These are phyloP conservation scores for Phallus indusiatus DNA, from an alignment of 768 basidiomycete genomes.

Conservation along the genomic window DNA sequence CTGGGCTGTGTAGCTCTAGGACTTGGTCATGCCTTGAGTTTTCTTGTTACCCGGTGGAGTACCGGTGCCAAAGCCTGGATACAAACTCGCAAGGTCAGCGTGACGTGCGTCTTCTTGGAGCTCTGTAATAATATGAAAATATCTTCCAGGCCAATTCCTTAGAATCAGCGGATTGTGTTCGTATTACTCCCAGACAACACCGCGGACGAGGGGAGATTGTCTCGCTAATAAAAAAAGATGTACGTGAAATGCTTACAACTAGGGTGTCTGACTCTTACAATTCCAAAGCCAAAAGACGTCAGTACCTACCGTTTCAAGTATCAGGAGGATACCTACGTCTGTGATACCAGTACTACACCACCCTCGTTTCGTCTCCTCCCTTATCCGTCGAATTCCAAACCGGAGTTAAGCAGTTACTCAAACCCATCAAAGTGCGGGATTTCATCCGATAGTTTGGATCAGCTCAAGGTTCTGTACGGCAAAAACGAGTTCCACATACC, in stretches of 20 bases:
- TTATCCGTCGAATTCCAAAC: constrained; percentile 73
- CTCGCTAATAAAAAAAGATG: constrained; percentile 48
- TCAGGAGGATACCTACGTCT: constrained; percentile 87
- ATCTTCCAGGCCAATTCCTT: constrained; percentile 45
- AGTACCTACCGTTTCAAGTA: constrained; percentile 82
- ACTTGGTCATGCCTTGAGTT: constrained; percentile 84
- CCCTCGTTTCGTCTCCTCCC: constrained; percentile 69
- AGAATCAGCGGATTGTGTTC: constrained; percentile 69
- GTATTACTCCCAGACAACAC: constrained; percentile 70
- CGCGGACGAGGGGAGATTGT: constrained; percentile 90
- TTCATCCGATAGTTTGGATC: constrained; percentile 33
- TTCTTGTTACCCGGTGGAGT: constrained; percentile 87
- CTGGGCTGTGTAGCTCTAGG: constrained; percentile 80
- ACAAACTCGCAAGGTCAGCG: constrained; percentile 60
- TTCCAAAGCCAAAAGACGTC: constrained; percentile 31
- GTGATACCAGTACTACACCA: constrained; percentile 40
- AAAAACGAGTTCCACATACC: constrained; percentile 96
- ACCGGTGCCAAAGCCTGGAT: constrained; percentile 68
- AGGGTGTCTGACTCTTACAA: constrained; percentile 15
- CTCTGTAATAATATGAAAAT: too few relatives aligned
- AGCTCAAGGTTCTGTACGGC: constrained; percentile 64
- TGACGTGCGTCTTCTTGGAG: background rate
- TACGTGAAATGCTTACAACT: constrained; percentile 13
- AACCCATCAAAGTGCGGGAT: constrained; percentile 47
- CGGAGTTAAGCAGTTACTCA: constrained; percentile 56